Evolutionary conservation across 2,329 filamentous ascomycete species (phyloP), one percentile per base, ranked within the genome.

Genomic region (Metarhizium humberi): DNA sequence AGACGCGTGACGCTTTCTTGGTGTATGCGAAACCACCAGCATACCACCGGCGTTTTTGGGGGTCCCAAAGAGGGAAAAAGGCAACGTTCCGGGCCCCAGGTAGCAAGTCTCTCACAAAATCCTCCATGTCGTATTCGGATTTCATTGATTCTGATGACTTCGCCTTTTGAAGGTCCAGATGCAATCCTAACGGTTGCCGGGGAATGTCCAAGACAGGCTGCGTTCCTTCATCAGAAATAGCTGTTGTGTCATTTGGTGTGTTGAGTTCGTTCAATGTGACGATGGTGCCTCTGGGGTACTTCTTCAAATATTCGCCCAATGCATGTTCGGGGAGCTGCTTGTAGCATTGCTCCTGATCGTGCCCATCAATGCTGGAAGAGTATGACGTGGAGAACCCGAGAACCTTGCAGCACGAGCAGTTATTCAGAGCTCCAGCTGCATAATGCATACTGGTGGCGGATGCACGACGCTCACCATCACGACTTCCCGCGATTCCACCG

Each of bases 11-110:
- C 1, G 70, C 67, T 3, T 62, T 67, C 3, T 65, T 69, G 0
- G 78, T 79, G 68, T 78, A 80, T 4, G 75, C 65, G 46, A 82
- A 77, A 5, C 73, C 73, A 1, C 73, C 76, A 0, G 77, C 73
- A 56, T 73, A 78, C 74, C 76, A 79, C 7, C 75, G 66, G 36
- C 78, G 70, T 55, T 69, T 70, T 7, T 70, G 65, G 0, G 69
- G 58, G 52, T 78, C 74, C 75, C 77, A 80, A 0, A 80, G 59
- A 0, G 78, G 78, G 3, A 79, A 66, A 46, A 78, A 71, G 0
- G 72, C 72, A 0, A 80, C 64, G 32, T 74, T 77, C 4, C 75
- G 67, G 1, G 76, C 76, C 0, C 68, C 69, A 0, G 75, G 72
- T 6, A 80, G 73, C 0, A 70, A 61, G 2, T 64, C 56, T 0